Evolutionary conservation across 345 rosid species (phyloP).

Genomic region (Schrenkiella parvula): DNA sequence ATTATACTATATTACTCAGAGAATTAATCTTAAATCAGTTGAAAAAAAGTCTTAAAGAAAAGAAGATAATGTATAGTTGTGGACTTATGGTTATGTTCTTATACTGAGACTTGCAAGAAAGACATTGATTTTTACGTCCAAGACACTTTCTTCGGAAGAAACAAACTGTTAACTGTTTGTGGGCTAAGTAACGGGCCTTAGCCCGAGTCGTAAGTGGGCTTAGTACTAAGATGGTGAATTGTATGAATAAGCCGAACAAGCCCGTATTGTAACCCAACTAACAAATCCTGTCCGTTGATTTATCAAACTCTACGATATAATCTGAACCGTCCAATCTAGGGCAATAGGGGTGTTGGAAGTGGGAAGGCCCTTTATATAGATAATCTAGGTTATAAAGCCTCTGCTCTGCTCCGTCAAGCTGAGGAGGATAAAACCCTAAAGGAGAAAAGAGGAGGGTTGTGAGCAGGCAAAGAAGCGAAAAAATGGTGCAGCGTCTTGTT

Average conservation of each 20-base stretch:
- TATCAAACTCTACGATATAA: neutral
- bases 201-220: neutral
- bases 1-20: no score
- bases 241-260: neutral
- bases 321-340: slow-evolving; percentile 43
- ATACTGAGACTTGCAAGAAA: no score
- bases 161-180: no score
- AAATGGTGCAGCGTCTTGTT: slow-evolving; percentile 94
- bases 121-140: no score
- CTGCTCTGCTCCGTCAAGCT: slow-evolving; percentile 29
- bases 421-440: slow-evolving; percentile 37
- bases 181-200: no score
- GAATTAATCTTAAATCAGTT: no score
- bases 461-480: neutral
- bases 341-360: slow-evolving; percentile 1
- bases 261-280: neutral
- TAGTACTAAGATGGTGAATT: neutral
- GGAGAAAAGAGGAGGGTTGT: slow-evolving; percentile 2
- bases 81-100: no score
- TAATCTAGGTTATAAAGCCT: neutral
- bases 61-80: no score
- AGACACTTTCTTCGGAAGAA: no score
- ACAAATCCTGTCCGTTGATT: slow-evolving; percentile 9
- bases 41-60: no score
- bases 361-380: neutral